phyloP scores from a whole-genome alignment of 768 basidiomycete species.

The Mycena capillaripes region DNA sequence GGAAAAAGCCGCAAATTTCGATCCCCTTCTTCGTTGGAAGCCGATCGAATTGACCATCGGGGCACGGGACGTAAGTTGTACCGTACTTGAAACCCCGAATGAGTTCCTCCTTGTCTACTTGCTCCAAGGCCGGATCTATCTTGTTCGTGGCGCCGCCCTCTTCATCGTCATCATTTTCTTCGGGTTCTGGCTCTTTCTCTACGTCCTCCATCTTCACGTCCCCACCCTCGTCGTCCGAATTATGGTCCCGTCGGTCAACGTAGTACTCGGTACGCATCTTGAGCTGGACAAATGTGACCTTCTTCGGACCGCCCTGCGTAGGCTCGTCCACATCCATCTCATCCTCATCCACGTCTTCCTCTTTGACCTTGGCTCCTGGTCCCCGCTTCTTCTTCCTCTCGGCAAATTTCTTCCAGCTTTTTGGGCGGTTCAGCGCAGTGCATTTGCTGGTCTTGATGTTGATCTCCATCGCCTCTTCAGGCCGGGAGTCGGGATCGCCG shows the following conservation, averaged over 20 bases:
- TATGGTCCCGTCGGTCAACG: conserved; percentile 59
- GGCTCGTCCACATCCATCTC: conserved; percentile 46
- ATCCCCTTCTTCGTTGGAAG: conserved; percentile 87
- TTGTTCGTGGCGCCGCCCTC: conserved; percentile 46
- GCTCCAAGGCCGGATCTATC: conserved; percentile 58
- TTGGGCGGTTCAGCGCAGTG: conserved; percentile 77
- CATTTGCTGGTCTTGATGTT: conserved; percentile 84
- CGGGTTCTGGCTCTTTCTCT: conserved; percentile 44
- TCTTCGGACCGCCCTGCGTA: conserved; percentile 37
- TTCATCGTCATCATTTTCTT: conserved; percentile 50
- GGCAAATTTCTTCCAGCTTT: conserved; percentile 85
- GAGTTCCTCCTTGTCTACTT: conserved; percentile 84
- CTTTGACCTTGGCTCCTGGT: conserved; percentile 50
- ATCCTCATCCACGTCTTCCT: conserved; percentile 55
- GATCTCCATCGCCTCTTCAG: conserved; percentile 83
- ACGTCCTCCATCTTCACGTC: conserved; percentile 50
- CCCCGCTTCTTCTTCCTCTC: conserved; percentile 51
- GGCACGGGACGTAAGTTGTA: conserved; percentile 87
- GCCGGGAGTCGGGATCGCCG: conserved; percentile 77
- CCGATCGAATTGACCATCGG: conserved; percentile 85
- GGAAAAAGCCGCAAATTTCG: conserved; percentile 90
- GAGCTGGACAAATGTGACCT: conserved; percentile 54
- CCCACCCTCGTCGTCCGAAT: conserved; percentile 51
- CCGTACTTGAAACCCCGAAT: conserved; percentile 92
- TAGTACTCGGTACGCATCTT: conserved; percentile 70